A percentile compares a stretch with the other conserved stretches of the same genome.
Evolutionary conservation across 495 filamentous ascomycete genomes (phyloP).

Genomic region (Aspergillus coremiiformis): DNA sequence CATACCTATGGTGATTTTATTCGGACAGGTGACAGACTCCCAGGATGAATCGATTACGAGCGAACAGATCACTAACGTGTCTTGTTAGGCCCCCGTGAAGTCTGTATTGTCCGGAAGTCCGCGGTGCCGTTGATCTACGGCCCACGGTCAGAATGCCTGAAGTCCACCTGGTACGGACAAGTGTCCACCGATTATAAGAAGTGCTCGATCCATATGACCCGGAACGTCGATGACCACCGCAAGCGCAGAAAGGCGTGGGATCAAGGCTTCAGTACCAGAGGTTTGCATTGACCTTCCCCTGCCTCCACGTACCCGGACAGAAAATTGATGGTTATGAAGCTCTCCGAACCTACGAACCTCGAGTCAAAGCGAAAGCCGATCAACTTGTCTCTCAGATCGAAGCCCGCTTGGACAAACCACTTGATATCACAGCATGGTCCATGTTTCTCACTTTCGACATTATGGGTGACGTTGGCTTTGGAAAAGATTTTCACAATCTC

Average conservation of each 20-base stretch:
- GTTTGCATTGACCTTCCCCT: neutral
- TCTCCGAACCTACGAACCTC: slow-evolving; percentile 3
- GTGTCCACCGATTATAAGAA: no score
- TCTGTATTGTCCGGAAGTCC: neutral
- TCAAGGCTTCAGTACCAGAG: neutral
- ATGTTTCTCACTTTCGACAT: slow-evolving; percentile 14
- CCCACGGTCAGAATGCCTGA: neutral
- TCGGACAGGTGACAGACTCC: neutral
- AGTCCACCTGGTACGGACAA: neutral
- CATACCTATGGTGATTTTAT: neutral
- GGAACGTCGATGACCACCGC: no score
- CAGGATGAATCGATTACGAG: neutral
- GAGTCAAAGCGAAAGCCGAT: neutral
- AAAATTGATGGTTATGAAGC: neutral
- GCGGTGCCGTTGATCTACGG: neutral
- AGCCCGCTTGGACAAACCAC: neutral
- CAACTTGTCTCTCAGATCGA: slow-evolving; percentile 1
- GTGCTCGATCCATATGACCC: no score
- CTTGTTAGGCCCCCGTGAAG: neutral
- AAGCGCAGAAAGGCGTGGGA: neutral
- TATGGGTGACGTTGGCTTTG: slow-evolving; percentile 12
- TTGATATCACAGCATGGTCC: slow-evolving; percentile 8
- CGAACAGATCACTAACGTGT: neutral
- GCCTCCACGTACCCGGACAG: neutral
- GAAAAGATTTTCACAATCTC: slow-evolving; percentile 13